phyloP scores from a whole-genome alignment of 495 filamentous ascomycete species.

The Diplogelasinospora grovesii region DNA sequence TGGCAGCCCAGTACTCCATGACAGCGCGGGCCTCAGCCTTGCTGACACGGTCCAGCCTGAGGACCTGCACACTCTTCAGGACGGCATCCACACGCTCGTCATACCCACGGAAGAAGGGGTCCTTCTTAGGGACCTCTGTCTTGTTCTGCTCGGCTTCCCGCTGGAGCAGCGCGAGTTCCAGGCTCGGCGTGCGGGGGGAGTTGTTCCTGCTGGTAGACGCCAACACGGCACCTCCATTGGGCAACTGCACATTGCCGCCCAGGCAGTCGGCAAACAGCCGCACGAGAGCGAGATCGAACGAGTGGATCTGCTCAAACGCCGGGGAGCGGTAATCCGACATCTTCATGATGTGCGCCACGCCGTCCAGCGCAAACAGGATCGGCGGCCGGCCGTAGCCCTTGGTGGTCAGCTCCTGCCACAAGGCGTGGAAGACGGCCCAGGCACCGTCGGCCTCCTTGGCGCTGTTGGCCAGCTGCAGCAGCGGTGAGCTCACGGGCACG shows the following conservation, averaged over 20 bases:
- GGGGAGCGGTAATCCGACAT: constrained; percentile 62
- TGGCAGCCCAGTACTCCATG: constrained; percentile 90
- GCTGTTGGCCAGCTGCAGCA: constrained; percentile 59
- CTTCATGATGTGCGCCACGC: constrained; percentile 71
- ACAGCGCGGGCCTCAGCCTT: constrained; percentile 69
- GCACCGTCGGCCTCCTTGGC: constrained; percentile 71
- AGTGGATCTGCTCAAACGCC: constrained; percentile 67
- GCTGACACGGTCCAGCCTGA: constrained; percentile 56
- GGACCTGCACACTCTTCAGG: constrained; percentile 43
- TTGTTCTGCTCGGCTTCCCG: constrained; percentile 31
- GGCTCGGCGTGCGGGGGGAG: constrained; percentile 48
- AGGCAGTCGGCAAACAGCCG: constrained; percentile 69
- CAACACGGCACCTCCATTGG: constrained; percentile 73
- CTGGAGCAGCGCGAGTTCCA: constrained; percentile 59
- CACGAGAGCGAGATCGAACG: constrained; percentile 75
- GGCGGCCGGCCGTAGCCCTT: constrained; percentile 61
- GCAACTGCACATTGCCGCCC: constrained; percentile 49
- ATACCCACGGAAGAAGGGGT: constrained; percentile 56
- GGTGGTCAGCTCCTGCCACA: constrained; percentile 68
- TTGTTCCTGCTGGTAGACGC: constrained; percentile 67
- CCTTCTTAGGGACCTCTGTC: constrained; percentile 43
- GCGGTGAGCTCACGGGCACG: constrained; percentile 51
- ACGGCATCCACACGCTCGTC: constrained; percentile 63
- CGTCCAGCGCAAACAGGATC: constrained; percentile 71
- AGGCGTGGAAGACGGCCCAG: constrained; percentile 72